Evolutionary conservation across 345 rosid genomes (phyloP), one percentile per base, ranked within the genome.

Genomic region (Moringa oleifera): DNA sequence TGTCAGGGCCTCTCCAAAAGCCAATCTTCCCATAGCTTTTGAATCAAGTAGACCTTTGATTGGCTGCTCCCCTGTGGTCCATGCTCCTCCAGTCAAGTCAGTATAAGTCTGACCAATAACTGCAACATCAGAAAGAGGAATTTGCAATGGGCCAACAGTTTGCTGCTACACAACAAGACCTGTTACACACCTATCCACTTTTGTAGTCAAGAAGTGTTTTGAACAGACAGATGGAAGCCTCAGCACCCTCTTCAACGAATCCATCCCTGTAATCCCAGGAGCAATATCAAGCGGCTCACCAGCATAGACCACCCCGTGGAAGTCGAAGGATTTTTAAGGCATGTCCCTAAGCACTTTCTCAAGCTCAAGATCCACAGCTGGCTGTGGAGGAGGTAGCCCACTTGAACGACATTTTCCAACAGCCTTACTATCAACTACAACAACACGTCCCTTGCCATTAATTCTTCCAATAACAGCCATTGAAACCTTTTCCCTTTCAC

Each of bases 121-220:
- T 23, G 96, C 98, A 73, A 88, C 97, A 78, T 93, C 97, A 58
- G 98, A 88, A 72, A 93, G 89, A 4, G 97, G 70, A 71, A 88
- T 83, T 77, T 88, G 97, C 80, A 93, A 76, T 31, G 97, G 89
- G 59, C 98, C 98, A 72, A 90, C 96, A 15, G 98, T 90, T 77
- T 93, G 97, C 65, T 93, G 98, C 77, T 93, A 97, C 2, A 97
- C 98, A 36, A 93, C 96, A 64, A 93, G 97, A 59, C 95, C 98
- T 31, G 96, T 90, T 55, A 90, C 97, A 74, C 97, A 93, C 57
- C 97, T 83, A 71, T 90, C 98, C 21, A 86, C 98, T 77, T 93
- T 93, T 36, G 89, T 90, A 46, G 97, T 93, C 71, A 93, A 76
- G 66, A 90, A 93, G 33, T 96, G 83, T 66, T 90, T 90, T 0